A percentile compares a stretch with the other conserved stretches of the same genome.
Evolutionary conservation across 2,329 filamentous ascomycete species (phyloP).

Genomic region (Colletotrichum plurivorum): DNA sequence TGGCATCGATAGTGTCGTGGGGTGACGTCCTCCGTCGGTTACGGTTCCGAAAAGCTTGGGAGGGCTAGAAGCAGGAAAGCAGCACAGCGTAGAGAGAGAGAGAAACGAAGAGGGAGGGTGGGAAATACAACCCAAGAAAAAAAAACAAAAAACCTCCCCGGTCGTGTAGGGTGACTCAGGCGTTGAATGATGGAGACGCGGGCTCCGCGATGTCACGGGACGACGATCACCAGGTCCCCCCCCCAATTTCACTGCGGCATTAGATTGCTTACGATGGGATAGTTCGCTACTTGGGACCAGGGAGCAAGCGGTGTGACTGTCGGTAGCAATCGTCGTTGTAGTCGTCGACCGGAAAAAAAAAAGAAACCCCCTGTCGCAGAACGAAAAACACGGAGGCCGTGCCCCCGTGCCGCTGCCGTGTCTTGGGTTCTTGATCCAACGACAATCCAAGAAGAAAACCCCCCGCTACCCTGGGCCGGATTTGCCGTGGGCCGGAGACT

Average conservation of each 20-base stretch:
- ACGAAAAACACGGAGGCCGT: background rate
- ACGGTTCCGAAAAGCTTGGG: constrained; percentile 4
- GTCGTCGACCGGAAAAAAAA: no score
- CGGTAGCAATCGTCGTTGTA: no score
- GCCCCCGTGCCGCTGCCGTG: background rate
- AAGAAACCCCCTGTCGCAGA: background rate
- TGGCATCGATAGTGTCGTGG: background rate
- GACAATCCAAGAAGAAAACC: background rate
- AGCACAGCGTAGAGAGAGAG: no score
- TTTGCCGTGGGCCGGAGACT: no score
- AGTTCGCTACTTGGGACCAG: no score
- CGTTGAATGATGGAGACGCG: background rate
- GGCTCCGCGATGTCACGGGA: background rate
- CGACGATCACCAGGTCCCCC: constrained; percentile 3
- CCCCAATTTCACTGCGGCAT: no score
- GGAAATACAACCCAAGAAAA: background rate
- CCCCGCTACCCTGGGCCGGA: no score
- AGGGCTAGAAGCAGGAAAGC: background rate
- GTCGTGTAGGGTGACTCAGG: no score
- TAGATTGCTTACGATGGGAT: no score
- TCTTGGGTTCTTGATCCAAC: background rate
- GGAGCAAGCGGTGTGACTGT: no score
- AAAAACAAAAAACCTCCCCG: no score
- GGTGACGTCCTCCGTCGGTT: constrained; percentile 2
- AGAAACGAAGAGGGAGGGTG: background rate